Evolutionary conservation across 106 monocot species (phyloP), one percentile per base, ranked within the genome.

Genomic region (Dendrobium nobile): DNA sequence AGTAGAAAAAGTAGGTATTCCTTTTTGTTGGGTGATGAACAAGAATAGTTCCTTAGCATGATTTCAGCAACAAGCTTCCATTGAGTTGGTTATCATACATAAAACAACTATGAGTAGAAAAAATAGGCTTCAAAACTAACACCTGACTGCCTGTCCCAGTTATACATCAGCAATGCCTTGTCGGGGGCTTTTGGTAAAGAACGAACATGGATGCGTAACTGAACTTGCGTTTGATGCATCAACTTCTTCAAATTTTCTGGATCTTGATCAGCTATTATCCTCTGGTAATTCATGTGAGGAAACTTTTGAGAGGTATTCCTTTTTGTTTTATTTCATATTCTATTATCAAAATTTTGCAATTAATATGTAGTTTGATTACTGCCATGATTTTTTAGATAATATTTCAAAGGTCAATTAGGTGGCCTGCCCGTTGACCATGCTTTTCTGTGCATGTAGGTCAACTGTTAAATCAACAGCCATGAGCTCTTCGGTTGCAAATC

Each of bases 201-300:
- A 75, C 41, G 82, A 85, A 47, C 89, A 86, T 40, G 83, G 73
- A 68, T 89, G 26, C 79, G 85, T 82, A 20, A 67, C 51, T 73
- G 92, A 88, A 42, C 75, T 85, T 87, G 80, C 54, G 37, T 77
- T 76, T 59, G 72, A 82, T 77, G 82, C 77, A 73, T 80, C 87
- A 44, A 86, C 84, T 51, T 82, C 79, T 79, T 92, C 95, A 78
- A 95, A 95, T 84, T 95, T 95, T 84, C 84, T 95, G 19, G 92
- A 95, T 75, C 82, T 95, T 77, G 92, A 91, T 70, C 88, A 83
- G 80, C 84, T 95, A 58, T 95, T 91, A 37, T 85, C 85, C 19
- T 88, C 88, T 20, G 87, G 85, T 11, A 88, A 88, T 75, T 88
- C 90, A 55, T 88, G 79, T 27, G 43, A 19, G 18, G 89, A 93